A percentile compares a stretch with the other conserved stretches of the same genome.
These are phyloP conservation scores for Volvariella volvacea DNA, from an alignment of 1,284 basidiomycete genomes.

Conservation along the genomic window DNA sequence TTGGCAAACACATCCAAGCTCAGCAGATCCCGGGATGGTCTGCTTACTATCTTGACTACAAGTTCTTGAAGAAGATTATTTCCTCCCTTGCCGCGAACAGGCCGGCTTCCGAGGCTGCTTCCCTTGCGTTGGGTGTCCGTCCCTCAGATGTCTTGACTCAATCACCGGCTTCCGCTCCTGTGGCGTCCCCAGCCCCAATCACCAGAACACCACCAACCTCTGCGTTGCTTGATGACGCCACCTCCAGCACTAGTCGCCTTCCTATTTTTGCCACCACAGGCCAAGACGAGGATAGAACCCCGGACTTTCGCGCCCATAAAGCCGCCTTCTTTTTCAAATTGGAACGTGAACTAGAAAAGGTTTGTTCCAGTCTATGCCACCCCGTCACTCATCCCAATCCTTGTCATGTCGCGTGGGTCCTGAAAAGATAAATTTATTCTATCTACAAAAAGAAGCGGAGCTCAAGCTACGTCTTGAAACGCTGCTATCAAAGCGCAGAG, in stretches of 20 bases:
- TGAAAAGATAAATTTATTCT: slow-evolving; percentile 94
- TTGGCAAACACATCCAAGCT: slow-evolving; percentile 96
- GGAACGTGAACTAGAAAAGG: slow-evolving; percentile 97
- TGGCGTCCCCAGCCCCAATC: slow-evolving; percentile 17
- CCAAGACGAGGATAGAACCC: slow-evolving; percentile 62
- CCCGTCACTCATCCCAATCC: slow-evolving; percentile 4
- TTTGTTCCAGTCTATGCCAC: slow-evolving; percentile 21
- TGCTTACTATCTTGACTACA: slow-evolving; percentile 96
- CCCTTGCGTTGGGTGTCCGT: slow-evolving; percentile 78
- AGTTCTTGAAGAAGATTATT: slow-evolving; percentile 97
- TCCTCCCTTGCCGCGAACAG: slow-evolving; percentile 93
- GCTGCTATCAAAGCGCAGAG: slow-evolving; percentile 88
- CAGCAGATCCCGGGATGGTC: slow-evolving; percentile 99
- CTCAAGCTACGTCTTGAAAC: slow-evolving; percentile 90
- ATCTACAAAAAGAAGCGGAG: slow-evolving; percentile 96
- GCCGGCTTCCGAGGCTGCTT: slow-evolving; percentile 83
- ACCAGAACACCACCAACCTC: slow-evolving; percentile 2
- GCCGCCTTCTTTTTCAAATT: slow-evolving; percentile 99
- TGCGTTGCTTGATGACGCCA: slow-evolving; percentile 18
- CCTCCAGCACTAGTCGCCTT: slow-evolving; percentile 32
- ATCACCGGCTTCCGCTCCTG: slow-evolving; percentile 8
- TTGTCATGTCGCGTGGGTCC: not conserved
- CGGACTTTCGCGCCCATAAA: slow-evolving; percentile 88
- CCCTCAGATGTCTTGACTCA: slow-evolving; percentile 52
- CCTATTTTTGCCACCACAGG: slow-evolving; percentile 53